Evolutionary conservation across 176 grass and related monocot species (phyloP), one percentile per base, ranked within the genome.

Genomic region (Secale cereale): DNA sequence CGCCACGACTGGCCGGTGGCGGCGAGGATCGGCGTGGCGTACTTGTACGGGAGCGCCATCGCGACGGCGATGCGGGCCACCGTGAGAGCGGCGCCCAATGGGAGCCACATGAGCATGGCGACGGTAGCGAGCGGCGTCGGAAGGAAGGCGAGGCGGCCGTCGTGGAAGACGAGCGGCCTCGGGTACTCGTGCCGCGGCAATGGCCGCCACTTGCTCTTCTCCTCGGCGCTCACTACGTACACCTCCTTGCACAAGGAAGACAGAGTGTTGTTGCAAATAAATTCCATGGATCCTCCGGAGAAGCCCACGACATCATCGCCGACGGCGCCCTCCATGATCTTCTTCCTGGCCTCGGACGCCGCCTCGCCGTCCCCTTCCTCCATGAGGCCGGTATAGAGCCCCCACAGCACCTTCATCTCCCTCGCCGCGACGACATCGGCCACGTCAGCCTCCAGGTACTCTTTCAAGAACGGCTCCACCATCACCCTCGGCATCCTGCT

Each of bases 341-440:
- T 68, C 65, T 68, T 77, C 86, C 12, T 85, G 68, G 72, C 10
- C 80, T 78, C 30, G 8, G 74, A 5, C 28, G 25, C 1, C 74
- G 3, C n/a, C 16, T 29, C n/a, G 6, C 23, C 3, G 16, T 57
- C 59, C 0, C 61, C 80, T 0, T 31, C n/a, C 73, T 90, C 78
- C 94, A 94, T 84, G 59, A 92, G 32, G 6, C 94, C 94, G 0
- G 88, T 94, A 59, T 87, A 97, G 78, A 88, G 89, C 0, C 94
- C 94, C 30, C 88, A 70, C n/a, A 75, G 31, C 74, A 86, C 85
- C 81, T 28, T 87, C 91, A 76, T 73, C 89, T 70, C 89, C 59
- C 59, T 87, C 43, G 59, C 87, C n/a, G 29, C 78, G 67, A 81
- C 74, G 78, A 70, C 79, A 30, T 12, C 31, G 39, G 13, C 69